Conservation (phyloP, 106 monocot species). For the Xerophyta viscosa region DNA sequence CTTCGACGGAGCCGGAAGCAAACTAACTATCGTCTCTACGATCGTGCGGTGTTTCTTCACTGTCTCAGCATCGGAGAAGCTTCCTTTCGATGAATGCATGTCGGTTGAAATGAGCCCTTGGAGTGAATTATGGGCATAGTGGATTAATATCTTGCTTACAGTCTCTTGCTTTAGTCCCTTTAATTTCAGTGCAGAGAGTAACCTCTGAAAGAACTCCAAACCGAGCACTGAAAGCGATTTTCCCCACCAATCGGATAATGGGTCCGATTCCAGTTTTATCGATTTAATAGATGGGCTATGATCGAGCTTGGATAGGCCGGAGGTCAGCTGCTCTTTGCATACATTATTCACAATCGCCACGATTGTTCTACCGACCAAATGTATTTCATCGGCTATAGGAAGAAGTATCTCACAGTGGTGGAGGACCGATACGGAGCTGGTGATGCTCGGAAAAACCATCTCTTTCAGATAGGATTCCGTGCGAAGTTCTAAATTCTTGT, state of each 20-base stretch:
- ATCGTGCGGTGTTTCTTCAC: slow-evolving; percentile 35
- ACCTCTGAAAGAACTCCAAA: slow-evolving; percentile 73
- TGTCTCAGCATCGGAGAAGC: slow-evolving; percentile 20
- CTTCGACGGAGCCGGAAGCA: slow-evolving; percentile 68
- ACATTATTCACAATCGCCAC: slow-evolving; percentile 40
- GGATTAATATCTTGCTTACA: slow-evolving; percentile 48
- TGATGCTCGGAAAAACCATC: slow-evolving; percentile 40
- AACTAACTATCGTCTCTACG: slow-evolving; percentile 53
- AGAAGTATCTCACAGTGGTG: slow-evolving; percentile 56
- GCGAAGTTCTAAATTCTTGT: slow-evolving; percentile 50
- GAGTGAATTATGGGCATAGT: slow-evolving; percentile 58
- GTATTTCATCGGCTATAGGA: slow-evolving; percentile 62
- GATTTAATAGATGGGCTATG: slow-evolving; percentile 11
- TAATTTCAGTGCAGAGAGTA: slow-evolving; percentile 56
- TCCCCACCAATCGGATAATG: slow-evolving; percentile 64
- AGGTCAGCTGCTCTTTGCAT: slow-evolving; percentile 71
- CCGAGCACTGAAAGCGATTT: slow-evolving; percentile 31
- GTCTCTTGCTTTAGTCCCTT: slow-evolving; percentile 81
- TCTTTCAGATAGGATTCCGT: slow-evolving; percentile 57
- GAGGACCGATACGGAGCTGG: slow-evolving; percentile 54
- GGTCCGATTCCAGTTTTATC: slow-evolving; percentile 13
- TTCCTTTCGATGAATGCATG: slow-evolving; percentile 13
- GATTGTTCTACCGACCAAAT: slow-evolving; percentile 41
- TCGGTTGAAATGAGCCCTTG: slow-evolving; percentile 27
- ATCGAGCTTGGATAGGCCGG: slow-evolving; percentile 66